A percentile compares a stretch with the other conserved stretches of the same genome.
Conservation (phyloP, 257 asterid species). For the Knoxia roxburghii region DNA sequence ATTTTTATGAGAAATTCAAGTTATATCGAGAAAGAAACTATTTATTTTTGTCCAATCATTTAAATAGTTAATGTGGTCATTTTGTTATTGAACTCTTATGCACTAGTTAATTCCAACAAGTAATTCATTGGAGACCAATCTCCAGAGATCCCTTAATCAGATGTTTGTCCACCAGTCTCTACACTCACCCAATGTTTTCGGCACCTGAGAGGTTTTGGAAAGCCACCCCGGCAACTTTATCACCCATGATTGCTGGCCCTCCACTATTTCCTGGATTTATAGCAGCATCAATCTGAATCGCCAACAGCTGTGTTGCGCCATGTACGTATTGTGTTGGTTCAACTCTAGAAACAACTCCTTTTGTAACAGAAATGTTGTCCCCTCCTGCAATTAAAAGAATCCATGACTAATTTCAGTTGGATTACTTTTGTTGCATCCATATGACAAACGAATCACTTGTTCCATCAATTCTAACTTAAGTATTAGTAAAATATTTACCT, state of each 20-base stretch:
- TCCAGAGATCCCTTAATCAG: not conserved
- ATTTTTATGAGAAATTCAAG: too few relatives aligned
- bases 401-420: not conserved
- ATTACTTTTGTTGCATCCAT: not conserved
- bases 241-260: conserved; percentile 97
- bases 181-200: conserved; percentile 79
- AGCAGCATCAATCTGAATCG: conserved; percentile 98
- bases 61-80: not conserved
- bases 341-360: conserved; percentile 97
- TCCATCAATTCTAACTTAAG: not conserved
- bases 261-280: conserved; percentile 99
- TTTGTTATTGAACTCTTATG: not conserved
- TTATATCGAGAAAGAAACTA: not conserved
- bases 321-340: conserved; percentile 96
- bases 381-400: conserved; percentile 50
- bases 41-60: not conserved
- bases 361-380: conserved; percentile 93
- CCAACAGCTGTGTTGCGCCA: conserved; percentile 85
- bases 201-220: conserved; percentile 98
- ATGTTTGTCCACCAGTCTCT: too few relatives aligned
- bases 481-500: conserved; percentile 44
- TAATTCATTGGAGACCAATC: not conserved
- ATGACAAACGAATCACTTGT: not conserved
- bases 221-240: conserved; percentile 96
- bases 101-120: not conserved